Evolutionary conservation across 2,329 filamentous ascomycete species (phyloP).

Genomic region (Blastomyces emzantsi): DNA sequence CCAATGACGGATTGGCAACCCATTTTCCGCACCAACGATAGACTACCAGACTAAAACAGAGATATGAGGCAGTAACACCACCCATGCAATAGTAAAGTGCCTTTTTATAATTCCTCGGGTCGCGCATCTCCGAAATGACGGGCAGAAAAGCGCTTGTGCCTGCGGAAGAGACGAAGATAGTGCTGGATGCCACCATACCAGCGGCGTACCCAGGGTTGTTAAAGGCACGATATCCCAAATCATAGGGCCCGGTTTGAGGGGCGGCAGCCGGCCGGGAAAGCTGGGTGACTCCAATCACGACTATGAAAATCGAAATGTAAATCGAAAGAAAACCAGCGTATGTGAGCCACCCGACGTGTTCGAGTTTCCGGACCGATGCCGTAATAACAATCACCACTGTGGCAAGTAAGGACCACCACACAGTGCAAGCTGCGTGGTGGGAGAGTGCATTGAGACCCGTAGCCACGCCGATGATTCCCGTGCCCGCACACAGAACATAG

Average conservation of each 20-base stretch:
- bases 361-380: constrained; percentile 50
- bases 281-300: constrained; percentile 51
- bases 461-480: constrained; percentile 51
- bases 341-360: constrained; percentile 53
- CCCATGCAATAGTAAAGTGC: constrained; percentile 52
- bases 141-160: constrained; percentile 54
- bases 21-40: constrained; percentile 55
- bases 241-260: constrained; percentile 49
- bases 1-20: constrained; percentile 54
- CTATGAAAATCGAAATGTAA: constrained; percentile 49
- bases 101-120: constrained; percentile 52
- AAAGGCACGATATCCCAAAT: constrained; percentile 51
- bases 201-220: constrained; percentile 49
- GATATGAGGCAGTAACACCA: constrained; percentile 49
- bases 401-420: constrained; percentile 48
- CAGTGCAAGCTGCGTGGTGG: constrained; percentile 50
- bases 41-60: constrained; percentile 51
- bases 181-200: constrained; percentile 49
- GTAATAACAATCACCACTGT: constrained; percentile 42
- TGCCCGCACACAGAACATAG: constrained; percentile 48
- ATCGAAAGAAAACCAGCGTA: constrained; percentile 53
- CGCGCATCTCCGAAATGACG: constrained; percentile 57
- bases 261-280: constrained; percentile 52
- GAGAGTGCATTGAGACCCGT: constrained; percentile 53
- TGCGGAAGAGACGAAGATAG: constrained; percentile 52